These are phyloP conservation scores for Pyracantha coccinea DNA, from an alignment of 331 rosid species.

Conservation along the genomic window DNA sequence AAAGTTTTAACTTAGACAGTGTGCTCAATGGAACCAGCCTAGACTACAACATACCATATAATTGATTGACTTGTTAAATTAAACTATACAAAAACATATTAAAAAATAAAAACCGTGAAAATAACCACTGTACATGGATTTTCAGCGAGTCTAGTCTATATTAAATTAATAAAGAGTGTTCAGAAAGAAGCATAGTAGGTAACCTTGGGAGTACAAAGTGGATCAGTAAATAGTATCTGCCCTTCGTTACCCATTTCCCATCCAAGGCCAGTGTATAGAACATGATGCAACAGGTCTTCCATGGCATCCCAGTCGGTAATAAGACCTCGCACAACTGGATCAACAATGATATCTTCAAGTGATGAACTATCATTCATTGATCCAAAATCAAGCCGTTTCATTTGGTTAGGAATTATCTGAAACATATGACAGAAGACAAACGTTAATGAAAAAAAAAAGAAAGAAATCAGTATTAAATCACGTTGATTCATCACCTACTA, in stretches of 20 bases:
- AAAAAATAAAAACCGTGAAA: background rate
- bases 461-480: background rate
- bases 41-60: too few relatives aligned
- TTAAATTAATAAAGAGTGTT: background rate
- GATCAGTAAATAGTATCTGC: conserved; percentile 85
- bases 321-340: conserved; percentile 73
- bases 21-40: background rate
- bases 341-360: conserved; percentile 44
- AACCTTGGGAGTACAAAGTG: conserved; percentile 95
- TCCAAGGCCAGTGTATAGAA: conserved; percentile 84
- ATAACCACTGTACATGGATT: background rate
- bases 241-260: conserved; percentile 99
- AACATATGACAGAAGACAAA: background rate
- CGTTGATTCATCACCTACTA: background rate
- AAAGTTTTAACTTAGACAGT: background rate
- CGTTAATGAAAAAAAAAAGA: background rate
- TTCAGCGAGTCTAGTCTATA: background rate
- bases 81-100: background rate
- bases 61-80: background rate
- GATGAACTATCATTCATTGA: conserved; percentile 29
- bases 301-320: conserved; percentile 95
- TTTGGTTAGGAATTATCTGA: conserved; percentile 86
- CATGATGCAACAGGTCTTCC: conserved; percentile 90
- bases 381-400: conserved; percentile 69
- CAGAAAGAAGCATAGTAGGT: background rate